Base-by-base conservation (phyloP, 2,329 filamentous ascomycete species). In the Aspergillus spinulosporus region DNA sequence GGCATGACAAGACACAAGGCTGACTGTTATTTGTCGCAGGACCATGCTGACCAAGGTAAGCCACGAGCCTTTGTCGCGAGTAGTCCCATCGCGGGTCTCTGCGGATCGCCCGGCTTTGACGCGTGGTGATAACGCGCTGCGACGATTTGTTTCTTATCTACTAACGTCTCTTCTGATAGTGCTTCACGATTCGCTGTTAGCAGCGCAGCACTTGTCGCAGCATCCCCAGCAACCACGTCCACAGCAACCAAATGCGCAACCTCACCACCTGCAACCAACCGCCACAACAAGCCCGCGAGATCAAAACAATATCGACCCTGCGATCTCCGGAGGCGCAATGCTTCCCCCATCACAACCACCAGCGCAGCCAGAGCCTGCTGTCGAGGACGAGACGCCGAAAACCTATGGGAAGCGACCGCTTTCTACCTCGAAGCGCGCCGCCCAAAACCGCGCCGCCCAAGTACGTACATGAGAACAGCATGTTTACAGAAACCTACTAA, bases 371-470 rank as follows among this genome's bases (percentile, higher is more conserved):
- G 58, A 68, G 40, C 14, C 69, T 54, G 36, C 66, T 3, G 65
- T 61, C 12, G 67, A 70, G 58, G 78, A 89, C 61, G 84, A 86
- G 61, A 82, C 87, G n/a, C 29, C 45, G 50, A 93, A 94, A 75
- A 87, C 87, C 9, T 78, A 78, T 58, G 80, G 80, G 53, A 96
- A 96, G 75, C 84, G 94, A 52, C 93, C 97, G 76, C 78, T 99
- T 59, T 97, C 92, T 28, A 94, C 92, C 44, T 96, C 92, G 37
- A 99, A 97, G 79, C 88, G 94, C 64, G 94, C 94, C 29, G 94
- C 94, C 7, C 94, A 99, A 72, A 99, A 99, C 71, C 83, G 94
- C 72, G 94, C 93, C 66, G 94, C 94, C 52, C 94, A 99, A 86
- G 94, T 97, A 83, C 70, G 87, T 63, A 49, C 51, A 49, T 28